A percentile compares a stretch with the other conserved stretches of the same genome.
Evolutionary conservation across 805 yeast genomes (phyloP).

Genomic region (Candida cerambycidarum): DNA sequence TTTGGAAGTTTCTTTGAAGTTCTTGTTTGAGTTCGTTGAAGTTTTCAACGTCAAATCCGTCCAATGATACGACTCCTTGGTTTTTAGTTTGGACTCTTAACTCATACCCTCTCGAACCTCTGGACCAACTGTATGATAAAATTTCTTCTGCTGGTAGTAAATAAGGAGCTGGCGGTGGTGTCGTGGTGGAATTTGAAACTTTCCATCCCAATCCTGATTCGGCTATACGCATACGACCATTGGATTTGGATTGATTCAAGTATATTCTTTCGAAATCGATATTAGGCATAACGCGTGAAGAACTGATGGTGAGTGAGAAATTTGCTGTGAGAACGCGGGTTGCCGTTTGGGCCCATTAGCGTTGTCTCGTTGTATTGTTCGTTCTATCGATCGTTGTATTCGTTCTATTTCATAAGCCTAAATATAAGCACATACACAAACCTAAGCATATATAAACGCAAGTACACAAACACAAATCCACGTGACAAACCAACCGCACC

Average conservation of each 20-base stretch:
- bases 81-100: conserved; percentile 85
- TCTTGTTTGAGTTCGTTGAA: conserved; percentile 79
- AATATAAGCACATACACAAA: no score
- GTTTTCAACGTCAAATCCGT: conserved; percentile 89
- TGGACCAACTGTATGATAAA: conserved; percentile 80
- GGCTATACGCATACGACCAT: conserved; percentile 92
- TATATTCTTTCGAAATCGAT: conserved; percentile 90
- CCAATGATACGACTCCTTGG: conserved; percentile 80
- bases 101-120: conserved; percentile 92
- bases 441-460: no score
- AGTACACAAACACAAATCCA: background rate
- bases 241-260: conserved; percentile 76
- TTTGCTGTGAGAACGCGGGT: no score
- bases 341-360: no score
- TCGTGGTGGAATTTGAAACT: conserved; percentile 49
- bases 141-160: conserved; percentile 85
- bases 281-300: conserved; percentile 42
- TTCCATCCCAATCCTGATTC: conserved; percentile 99
- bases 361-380: no score
- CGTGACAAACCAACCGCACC: background rate
- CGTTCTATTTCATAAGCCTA: no score
- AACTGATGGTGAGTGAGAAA: no score
- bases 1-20: conserved; percentile 69
- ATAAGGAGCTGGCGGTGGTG: conserved; percentile 50
- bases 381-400: no score